Conservation (phyloP, 768 basidiomycete genomes). For the Mycena vulgaris region DNA sequence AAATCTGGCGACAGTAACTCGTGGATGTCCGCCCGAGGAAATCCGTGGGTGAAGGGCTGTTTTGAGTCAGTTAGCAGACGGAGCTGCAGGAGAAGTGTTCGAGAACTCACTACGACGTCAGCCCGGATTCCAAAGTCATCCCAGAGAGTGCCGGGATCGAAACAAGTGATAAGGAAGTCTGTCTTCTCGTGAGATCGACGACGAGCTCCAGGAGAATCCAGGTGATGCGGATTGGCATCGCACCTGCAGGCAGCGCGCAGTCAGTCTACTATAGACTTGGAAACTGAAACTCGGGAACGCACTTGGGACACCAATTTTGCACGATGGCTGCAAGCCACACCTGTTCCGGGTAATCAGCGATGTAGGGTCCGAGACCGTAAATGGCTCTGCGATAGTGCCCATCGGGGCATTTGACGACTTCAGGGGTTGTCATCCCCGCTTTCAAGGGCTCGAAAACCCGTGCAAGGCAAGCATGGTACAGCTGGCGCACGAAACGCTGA, state of each 20-base stretch:
- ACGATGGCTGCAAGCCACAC: slow-evolving; percentile 41
- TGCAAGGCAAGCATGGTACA: slow-evolving; percentile 39
- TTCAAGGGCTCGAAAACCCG: slow-evolving; percentile 37
- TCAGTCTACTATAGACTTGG: not conserved
- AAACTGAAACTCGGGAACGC: not conserved
- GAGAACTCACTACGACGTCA: slow-evolving; percentile 35
- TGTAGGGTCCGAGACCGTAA: slow-evolving; percentile 45
- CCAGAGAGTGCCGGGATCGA: slow-evolving; percentile 34
- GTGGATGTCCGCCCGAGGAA: too few species aligned
- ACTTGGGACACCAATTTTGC: slow-evolving; percentile 44
- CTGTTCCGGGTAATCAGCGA: slow-evolving; percentile 52
- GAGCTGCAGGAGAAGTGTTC: not conserved
- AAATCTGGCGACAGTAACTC: too few species aligned
- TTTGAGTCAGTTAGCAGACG: not conserved
- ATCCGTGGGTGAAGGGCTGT: slow-evolving; percentile 41
- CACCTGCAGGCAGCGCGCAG: not conserved
- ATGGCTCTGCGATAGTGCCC: slow-evolving; percentile 44
- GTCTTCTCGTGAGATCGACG: slow-evolving; percentile 44
- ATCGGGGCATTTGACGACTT: slow-evolving; percentile 44
- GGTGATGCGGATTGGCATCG: not conserved
- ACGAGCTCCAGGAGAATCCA: not conserved
- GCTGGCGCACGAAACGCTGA: not conserved
- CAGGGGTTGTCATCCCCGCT: slow-evolving; percentile 40
- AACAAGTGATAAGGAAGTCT: slow-evolving; percentile 11
- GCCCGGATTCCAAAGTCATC: slow-evolving; percentile 36